These are phyloP conservation scores for Collariella sp. DNA, from an alignment of 495 filamentous ascomycete genomes.

Conservation along the genomic window DNA sequence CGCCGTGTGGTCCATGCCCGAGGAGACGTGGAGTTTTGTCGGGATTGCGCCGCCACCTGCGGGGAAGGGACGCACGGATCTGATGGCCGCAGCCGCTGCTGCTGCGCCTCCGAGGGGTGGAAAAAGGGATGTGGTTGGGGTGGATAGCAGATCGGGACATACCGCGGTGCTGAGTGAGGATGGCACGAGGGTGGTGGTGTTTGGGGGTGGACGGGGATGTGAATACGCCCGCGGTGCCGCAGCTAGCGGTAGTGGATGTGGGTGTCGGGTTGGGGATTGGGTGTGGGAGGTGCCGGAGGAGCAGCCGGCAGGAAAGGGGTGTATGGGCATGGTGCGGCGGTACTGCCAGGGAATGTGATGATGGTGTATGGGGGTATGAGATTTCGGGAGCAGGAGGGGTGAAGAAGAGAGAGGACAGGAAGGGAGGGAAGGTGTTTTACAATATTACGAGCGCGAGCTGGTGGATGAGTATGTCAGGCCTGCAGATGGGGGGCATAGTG, in stretches of 20 bases:
- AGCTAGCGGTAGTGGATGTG: constrained; percentile 66
- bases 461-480: constrained; percentile 53
- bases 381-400: constrained; percentile 36
- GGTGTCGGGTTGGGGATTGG: constrained; percentile 67
- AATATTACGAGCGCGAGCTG: constrained; percentile 70
- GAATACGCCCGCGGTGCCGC: constrained; percentile 63
- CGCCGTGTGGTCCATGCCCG: constrained; percentile 77
- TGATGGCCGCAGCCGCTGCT: too few relatives aligned
- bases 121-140: too few relatives aligned
- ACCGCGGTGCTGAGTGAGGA: constrained; percentile 71
- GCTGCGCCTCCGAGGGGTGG: too few relatives aligned
- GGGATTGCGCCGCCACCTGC: constrained; percentile 44
- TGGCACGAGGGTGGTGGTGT: constrained; percentile 62
- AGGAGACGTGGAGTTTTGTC: constrained; percentile 78
- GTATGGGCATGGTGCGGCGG: constrained; percentile 75
- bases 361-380: constrained; percentile 77
- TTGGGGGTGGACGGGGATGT: constrained; percentile 83
- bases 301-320: constrained; percentile 46
- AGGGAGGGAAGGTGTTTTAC: constrained; percentile 54
- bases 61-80: background rate
- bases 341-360: constrained; percentile 83
- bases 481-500: background rate
- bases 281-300: constrained; percentile 56
- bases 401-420: constrained; percentile 21
- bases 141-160: constrained; percentile 82